A percentile compares a stretch with the other conserved stretches of the same genome.
Conservation (phyloP, 2,329 filamentous ascomycete species). For the Cercospora sp. region DNA sequence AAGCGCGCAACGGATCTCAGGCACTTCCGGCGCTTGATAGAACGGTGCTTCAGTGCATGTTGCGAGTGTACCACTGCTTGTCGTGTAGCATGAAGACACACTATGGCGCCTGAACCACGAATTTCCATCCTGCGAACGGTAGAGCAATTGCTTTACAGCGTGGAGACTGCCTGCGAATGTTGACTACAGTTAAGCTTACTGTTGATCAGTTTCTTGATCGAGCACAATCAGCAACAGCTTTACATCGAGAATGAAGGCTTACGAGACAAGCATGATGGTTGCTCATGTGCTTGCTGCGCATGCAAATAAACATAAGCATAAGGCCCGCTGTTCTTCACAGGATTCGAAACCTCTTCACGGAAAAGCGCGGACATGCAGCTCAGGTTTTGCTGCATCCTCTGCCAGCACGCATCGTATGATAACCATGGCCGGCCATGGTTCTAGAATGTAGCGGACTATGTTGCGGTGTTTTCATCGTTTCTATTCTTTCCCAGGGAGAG, state of each 20-base stretch:
- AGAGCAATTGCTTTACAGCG: not conserved
- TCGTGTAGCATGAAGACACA: not conserved
- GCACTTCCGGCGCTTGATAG: not conserved
- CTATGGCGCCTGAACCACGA: not conserved
- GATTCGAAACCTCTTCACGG: not conserved
- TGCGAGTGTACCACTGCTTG: not conserved
- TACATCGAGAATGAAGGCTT: not conserved
- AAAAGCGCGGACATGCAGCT: not conserved
- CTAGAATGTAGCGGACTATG: not conserved
- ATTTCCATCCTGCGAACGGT: not conserved
- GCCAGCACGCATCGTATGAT: not conserved
- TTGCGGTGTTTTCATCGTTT: not conserved
- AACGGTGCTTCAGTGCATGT: not conserved
- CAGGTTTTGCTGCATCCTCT: not conserved
- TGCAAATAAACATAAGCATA: not conserved
- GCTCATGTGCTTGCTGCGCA: not conserved
- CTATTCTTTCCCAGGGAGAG: not conserved
- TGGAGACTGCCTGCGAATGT: not conserved
- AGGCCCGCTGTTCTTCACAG: not conserved
- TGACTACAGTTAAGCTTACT: not conserved
- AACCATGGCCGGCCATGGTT: not conserved
- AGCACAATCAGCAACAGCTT: not conserved
- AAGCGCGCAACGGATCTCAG: not conserved
- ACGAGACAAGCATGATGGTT: not conserved
- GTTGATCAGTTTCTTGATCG: not conserved